Conservation (phyloP, 306 rosid genomes). For the Cucurbita ficifolia region DNA sequence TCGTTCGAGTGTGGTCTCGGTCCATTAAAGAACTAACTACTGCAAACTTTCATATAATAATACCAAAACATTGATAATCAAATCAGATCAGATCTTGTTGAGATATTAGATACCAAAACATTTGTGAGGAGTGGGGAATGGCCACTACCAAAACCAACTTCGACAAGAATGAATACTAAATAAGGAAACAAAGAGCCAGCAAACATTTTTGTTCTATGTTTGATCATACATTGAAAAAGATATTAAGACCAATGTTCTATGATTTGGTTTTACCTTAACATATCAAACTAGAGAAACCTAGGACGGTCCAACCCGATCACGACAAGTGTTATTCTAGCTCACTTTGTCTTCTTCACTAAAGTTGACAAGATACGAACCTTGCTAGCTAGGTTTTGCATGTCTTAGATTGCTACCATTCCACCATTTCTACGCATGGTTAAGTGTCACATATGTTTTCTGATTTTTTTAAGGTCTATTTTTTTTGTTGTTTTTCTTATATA, state of each 20-base stretch:
- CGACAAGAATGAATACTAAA: not conserved
- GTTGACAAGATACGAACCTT: not conserved
- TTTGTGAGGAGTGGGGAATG: too few relatives aligned
- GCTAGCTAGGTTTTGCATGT: not conserved
- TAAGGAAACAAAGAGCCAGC: not conserved
- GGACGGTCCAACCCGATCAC: not conserved
- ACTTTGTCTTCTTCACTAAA: not conserved
- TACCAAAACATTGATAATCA: not conserved
- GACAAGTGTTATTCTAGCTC: not conserved
- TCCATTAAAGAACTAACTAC: not conserved
- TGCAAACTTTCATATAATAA: not conserved
- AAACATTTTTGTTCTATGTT: not conserved
- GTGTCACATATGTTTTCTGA: not conserved
- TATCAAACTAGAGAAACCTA: not conserved
- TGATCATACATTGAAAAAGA: not conserved
- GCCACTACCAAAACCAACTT: not conserved
- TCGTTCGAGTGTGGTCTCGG: too few relatives aligned
- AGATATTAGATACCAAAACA: too few relatives aligned
- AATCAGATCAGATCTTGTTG: not conserved
- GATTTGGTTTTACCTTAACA: constrained; percentile 1
- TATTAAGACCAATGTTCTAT: not conserved
- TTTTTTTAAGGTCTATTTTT: not conserved
- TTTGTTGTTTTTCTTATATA: not conserved
- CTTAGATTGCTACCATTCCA: not conserved
- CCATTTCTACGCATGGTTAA: not conserved